A percentile compares a stretch with the other conserved stretches of the same genome.
Evolutionary conservation across 2,329 filamentous ascomycete species (phyloP).

Genomic region (Colletotrichum costaricense): DNA sequence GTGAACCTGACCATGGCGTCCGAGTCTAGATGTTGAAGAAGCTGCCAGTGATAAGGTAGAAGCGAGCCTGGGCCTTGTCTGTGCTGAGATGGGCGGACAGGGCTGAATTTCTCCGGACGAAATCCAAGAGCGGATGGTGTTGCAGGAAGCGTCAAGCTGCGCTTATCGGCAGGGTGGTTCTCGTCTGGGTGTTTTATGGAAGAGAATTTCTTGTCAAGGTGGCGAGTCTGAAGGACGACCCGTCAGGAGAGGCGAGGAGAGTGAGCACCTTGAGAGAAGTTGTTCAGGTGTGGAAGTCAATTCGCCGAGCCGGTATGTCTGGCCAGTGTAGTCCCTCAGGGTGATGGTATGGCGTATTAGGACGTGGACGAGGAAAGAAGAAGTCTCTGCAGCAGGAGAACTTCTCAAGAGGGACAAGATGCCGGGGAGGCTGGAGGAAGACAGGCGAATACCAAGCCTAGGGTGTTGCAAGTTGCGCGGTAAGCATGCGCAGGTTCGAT

Average conservation of each 20-base stretch:
- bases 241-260: neutral
- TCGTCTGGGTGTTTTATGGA: slow-evolving; percentile 22
- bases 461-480: neutral
- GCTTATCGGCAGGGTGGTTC: slow-evolving; percentile 6
- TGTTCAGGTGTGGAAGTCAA: neutral
- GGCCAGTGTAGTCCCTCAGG: neutral
- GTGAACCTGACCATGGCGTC: slow-evolving; percentile 24
- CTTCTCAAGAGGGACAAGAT: neutral
- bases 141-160: slow-evolving; percentile 1
- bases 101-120: neutral
- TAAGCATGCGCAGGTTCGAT: neutral
- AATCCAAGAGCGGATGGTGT: neutral
- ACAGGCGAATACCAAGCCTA: neutral
- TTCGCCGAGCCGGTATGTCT: neutral
- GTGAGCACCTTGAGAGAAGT: slow-evolving; percentile 31
- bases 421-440: neutral
- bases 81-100: neutral
- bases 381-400: slow-evolving; percentile 4
- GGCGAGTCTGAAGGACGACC: neutral
- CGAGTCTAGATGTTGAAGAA: neutral
- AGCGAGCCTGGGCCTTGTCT: neutral
- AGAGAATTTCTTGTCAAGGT: neutral
- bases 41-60: neutral
- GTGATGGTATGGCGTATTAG: neutral
- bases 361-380: neutral